Evolutionary conservation across 2,329 filamentous ascomycete genomes (phyloP), one percentile per base, ranked within the genome.

Genomic region (Coniochaeta pulveracea): DNA sequence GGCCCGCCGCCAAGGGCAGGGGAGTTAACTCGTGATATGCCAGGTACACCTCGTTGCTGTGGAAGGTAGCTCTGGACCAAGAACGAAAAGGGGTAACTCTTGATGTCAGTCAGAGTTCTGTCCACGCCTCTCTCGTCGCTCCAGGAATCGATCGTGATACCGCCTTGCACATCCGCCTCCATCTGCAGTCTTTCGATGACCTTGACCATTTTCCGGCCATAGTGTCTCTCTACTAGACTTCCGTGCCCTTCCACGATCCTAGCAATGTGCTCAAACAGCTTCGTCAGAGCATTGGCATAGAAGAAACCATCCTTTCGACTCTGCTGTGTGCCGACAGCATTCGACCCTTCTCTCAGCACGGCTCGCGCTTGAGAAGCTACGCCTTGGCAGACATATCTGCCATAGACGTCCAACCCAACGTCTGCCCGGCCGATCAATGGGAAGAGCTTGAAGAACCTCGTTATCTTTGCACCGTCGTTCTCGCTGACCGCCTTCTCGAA

Each of bases 1-100:
- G 48, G 47, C 10, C 59, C 58, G 12, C 64, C 63, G 10, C 74
- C 73, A 22, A 69, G 55, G 1, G 83, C 83, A 1, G 89, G 89
- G 2, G 88, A 93, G 41, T 70, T 79, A 23, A 85, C 74, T 27
- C 85, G 72, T 3, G 80, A 71, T 2, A 77, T 77, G 2, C 73
- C 74, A 9, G 51, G 46, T 25, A 66, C 56, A 6, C 58, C 54
- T 5, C 72, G 64, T 37, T 85, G 80, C 19, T 72, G 65, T 0
- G 84, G 76, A 29, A 94, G 55, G 52, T 94, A 95, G 59, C 88
- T 95, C 57, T 95, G 88, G 0, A 96, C 88, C 27, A 98, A 63
- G 51, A 98, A 98, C 0, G 88, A 94, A 55, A 94, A 98, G 1
- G 91, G 88, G 51, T 98, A 98, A 35, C 88, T 94, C 60, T 93